phyloP scores from a whole-genome alignment of 768 basidiomycete species.

The Lactifluus piperatus region DNA sequence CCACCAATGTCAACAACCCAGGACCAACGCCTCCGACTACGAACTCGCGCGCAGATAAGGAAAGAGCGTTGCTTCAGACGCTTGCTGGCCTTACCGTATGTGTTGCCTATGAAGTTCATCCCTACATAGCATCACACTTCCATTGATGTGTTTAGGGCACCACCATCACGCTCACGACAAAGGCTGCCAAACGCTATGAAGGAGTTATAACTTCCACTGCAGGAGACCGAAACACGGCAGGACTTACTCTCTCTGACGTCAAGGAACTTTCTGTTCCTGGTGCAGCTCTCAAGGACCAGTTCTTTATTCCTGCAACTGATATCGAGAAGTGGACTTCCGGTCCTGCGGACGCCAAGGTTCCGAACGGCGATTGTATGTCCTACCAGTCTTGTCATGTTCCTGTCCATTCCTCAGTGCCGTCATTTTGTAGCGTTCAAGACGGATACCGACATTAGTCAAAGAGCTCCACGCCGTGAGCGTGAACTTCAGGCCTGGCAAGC shows the following conservation, averaged over 20 bases:
- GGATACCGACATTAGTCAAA: constrained; percentile 67
- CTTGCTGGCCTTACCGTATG: constrained; percentile 66
- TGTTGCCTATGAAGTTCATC: constrained; percentile 18
- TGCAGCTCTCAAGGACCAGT: constrained; percentile 56
- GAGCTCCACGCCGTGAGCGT: constrained; percentile 50
- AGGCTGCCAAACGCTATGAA: constrained; percentile 64
- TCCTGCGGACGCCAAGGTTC: constrained; percentile 57
- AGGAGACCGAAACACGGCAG: constrained; percentile 57
- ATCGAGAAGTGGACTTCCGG: constrained; percentile 69
- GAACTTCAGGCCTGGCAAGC: constrained; percentile 77
- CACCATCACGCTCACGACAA: constrained; percentile 66
- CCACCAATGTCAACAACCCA: constrained; percentile 36
- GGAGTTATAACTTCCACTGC: constrained; percentile 56
- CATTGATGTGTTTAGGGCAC: constrained; percentile 45
- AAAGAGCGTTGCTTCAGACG: constrained; percentile 54
- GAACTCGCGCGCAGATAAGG: constrained; percentile 35
- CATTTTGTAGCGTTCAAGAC: constrained; percentile 56
- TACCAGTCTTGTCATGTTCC: not conserved
- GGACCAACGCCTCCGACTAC: constrained; percentile 21
- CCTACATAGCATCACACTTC: constrained; percentile 13
- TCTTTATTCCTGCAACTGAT: constrained; percentile 64
- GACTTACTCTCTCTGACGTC: constrained; percentile 69
- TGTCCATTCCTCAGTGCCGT: not conserved
- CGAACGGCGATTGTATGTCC: constrained; percentile 65
- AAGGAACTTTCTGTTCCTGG: constrained; percentile 63